Percentiles rank a stretch among this genome's conserved stretches.
Evolutionary conservation across 176 grass and related monocot species (phyloP).

Genomic region (Canna indica): DNA sequence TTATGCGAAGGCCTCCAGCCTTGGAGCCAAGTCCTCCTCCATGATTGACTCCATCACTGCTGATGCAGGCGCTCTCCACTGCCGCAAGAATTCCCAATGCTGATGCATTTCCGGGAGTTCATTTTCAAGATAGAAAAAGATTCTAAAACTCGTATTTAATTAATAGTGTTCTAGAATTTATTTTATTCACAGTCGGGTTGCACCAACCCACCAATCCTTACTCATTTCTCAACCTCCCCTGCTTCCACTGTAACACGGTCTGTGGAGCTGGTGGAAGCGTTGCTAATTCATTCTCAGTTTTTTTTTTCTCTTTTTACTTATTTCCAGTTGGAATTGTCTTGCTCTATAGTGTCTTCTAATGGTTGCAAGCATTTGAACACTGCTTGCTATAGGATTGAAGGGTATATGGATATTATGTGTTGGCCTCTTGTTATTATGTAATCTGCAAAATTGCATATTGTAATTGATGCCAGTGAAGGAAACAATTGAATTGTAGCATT

Average conservation of each 20-base stretch:
- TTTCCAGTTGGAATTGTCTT: background rate
- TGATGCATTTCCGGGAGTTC: background rate
- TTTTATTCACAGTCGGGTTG: background rate
- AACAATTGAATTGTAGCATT: background rate
- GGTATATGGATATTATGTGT: background rate
- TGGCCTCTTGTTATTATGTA: background rate
- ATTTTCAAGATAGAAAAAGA: background rate
- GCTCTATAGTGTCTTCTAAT: background rate
- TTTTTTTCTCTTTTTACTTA: background rate
- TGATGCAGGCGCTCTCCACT: conserved; percentile 17
- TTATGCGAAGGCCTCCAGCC: conserved; percentile 39
- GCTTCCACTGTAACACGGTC: background rate
- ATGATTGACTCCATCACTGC: conserved; percentile 30
- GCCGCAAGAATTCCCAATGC: conserved; percentile 19
- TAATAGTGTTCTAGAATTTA: background rate
- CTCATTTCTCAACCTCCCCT: conserved; percentile 2
- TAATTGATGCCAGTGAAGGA: background rate
- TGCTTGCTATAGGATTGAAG: background rate
- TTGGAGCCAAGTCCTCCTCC: conserved; percentile 34
- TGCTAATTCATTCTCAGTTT: background rate
- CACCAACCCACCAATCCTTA: background rate
- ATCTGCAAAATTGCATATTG: background rate
- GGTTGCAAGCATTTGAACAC: background rate
- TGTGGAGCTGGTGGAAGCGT: conserved; percentile 1
- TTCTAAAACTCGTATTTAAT: background rate